Base-by-base conservation (phyloP, 129 eudicot species). In the Flaveria sonorensis region DNA sequence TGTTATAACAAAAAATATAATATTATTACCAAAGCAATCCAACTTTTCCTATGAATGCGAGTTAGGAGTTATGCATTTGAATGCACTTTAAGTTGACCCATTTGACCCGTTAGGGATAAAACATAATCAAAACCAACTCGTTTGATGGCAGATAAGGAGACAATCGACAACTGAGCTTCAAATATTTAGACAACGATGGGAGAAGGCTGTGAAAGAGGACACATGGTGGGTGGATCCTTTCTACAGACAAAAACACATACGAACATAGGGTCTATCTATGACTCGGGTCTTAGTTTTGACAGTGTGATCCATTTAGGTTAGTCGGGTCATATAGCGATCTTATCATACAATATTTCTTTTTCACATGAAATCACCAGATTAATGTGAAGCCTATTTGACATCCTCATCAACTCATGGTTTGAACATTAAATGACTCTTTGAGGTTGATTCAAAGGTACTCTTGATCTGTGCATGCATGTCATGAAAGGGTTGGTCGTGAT, bases 101-200 rank as follows among this genome's bases (percentile, higher is more conserved):
- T 60, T 60, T 26, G 66, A 24, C 16, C 40, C 66, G 3, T 64
- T 36, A 13, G 4, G 30, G 59, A 2, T 52, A 16, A 55, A 6
- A 10, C 26, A 55, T 23, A 55, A 55, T 23, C 61, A 23, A 55
- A 14, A 55, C 10, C 32, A 11, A 23, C 32, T 64, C 14, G 23
- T 50, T 62, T 24, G 28, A 8, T 68, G 48, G 74, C 92, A 92
- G 98, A 88, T 92, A n/a, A 83, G 98, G 65, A 88, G 92, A 76
- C 95, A 93, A 63, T 88, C 98, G 6, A 87, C 95, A 12, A 48
- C 23, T 7, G 98, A 93, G 86, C 92, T 90, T 48, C 81, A 84
- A 63, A 87, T 47, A 21, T 93, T 93, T 32, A 88, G 87, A 81
- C 86, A 83, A n/a, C 86, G 98, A 16, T 93, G 98, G 98, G 91